Conservation (phyloP, 257 asterid genomes). For the Solanum lycopersicoides region DNA sequence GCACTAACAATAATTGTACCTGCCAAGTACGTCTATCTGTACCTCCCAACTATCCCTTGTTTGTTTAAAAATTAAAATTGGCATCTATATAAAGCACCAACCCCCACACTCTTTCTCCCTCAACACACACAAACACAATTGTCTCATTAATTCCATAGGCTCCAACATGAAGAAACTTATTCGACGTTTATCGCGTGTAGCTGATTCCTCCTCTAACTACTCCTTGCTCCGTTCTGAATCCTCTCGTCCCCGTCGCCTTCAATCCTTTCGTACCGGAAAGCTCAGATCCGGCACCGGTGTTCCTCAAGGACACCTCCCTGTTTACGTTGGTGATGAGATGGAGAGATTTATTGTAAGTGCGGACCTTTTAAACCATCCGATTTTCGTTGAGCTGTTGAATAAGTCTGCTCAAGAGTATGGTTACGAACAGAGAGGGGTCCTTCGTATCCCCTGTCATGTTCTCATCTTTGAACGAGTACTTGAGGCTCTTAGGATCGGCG, state of each 20-base stretch:
- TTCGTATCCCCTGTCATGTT: conserved; percentile 79
- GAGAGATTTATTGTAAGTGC: conserved; percentile 85
- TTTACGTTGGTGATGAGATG: conserved; percentile 93
- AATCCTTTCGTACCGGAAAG: conserved; percentile 14
- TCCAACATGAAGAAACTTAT: conserved; percentile 59
- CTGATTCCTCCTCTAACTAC: conserved; percentile 70
- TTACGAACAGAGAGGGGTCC: conserved; percentile 71
- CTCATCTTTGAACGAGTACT: conserved; percentile 74
- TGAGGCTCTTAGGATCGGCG: conserved; percentile 51
- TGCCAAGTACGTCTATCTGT: conserved; percentile 51
- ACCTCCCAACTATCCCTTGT: conserved; percentile 24
- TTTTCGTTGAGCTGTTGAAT: conserved; percentile 51
- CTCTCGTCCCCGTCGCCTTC: conserved; percentile 12
- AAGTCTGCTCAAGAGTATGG: conserved; percentile 85
- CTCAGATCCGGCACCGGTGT: conserved; percentile 22
- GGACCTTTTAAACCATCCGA: conserved; percentile 68
- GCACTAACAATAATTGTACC: conserved; percentile 20
- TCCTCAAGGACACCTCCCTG: conserved; percentile 86
- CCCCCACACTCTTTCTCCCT: background rate
- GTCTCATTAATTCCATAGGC: too few species aligned
- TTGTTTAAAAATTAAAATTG: too few species aligned
- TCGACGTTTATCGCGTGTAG: conserved; percentile 49
- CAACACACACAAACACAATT: background rate
- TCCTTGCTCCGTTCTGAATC: conserved; percentile 32
- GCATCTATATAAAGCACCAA: background rate